Conservation (phyloP, 2,329 filamentous ascomycete genomes). For the Chaetothyriales sp. region DNA sequence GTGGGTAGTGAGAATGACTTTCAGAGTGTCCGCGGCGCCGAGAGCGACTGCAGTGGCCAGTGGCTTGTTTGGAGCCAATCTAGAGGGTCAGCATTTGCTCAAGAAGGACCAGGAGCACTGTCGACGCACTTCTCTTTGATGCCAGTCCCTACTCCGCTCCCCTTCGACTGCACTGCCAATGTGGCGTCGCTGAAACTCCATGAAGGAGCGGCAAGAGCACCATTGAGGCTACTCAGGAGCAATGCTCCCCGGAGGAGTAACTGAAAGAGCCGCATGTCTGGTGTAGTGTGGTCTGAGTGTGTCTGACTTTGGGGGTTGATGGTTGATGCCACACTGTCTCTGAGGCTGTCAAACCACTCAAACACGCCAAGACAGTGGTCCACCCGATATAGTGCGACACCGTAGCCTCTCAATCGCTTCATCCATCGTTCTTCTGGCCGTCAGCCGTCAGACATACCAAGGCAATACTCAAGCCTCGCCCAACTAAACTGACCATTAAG, state of each 20-base stretch:
- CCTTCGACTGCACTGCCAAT: conserved; percentile 46
- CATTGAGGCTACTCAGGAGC: conserved; percentile 5
- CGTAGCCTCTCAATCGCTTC: too few species aligned
- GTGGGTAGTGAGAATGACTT: conserved; percentile 66
- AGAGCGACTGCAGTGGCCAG: conserved; percentile 53
- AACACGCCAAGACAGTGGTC: neutral
- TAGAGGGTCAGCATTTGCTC: conserved; percentile 22
- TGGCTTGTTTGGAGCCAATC: conserved; percentile 46
- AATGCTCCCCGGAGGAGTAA: conserved; percentile 8
- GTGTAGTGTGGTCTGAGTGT: neutral
- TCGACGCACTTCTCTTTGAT: conserved; percentile 42
- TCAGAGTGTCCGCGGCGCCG: conserved; percentile 58
- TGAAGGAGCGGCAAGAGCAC: conserved; percentile 33
- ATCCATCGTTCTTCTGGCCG: too few species aligned
- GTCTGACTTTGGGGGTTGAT: neutral
- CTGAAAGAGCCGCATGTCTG: conserved; percentile 7
- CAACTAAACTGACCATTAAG: too few species aligned
- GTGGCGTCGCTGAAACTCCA: conserved; percentile 55
- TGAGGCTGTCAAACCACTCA: neutral
- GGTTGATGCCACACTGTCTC: neutral
- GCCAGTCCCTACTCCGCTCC: conserved; percentile 38
- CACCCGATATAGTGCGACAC: too few species aligned
- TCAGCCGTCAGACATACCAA: neutral
- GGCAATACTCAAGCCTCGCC: too few species aligned
- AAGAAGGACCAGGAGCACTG: neutral